Evolutionary conservation across 352 stramenopile genomes (phyloP), one percentile per base, ranked within the genome.

Genomic region (Elongisporangium prolatum): DNA sequence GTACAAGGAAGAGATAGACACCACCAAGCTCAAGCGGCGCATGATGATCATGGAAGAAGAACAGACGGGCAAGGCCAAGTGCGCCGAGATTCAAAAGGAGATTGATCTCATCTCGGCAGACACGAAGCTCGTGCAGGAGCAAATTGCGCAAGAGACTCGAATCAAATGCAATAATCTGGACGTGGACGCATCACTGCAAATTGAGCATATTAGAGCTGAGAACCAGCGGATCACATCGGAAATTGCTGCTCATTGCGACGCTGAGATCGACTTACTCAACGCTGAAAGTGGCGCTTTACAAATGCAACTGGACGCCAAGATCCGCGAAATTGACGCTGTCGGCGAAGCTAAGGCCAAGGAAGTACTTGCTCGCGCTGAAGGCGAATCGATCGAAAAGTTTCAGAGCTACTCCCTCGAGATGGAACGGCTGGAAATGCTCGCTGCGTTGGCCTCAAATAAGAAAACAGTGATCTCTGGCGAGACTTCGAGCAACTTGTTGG

Each of bases 1-100:
- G 25, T 79, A 80, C 65, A 78, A 79, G 59, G 73, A 84, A 44
- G 72, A 77, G 59, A 73, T 81, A 44, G 69, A 84, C 50, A 79
- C 72, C 52, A 79, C 71, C 47, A 82, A 87, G 38, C 60, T 88
- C 34, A 68, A 77, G 50, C 76, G 79, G 44, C 57, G 51, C 16
- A 77, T 84, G 71, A 76, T 78, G 63, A 64, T 65, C 16, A 81
- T 79, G 57, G 76, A 94, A 52, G 78, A 89, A 53, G 71, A 81
- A n/a, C 77, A 89, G 65, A 86, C 74, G 0, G 71, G 69, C 9
- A 80, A 78, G 48, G 69, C 70, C 17, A 74, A 75, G 47, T 80
- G 69, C 21, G 74, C 74, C 17, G 74, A 84, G 54, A 79, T 80
- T 21, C 71, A 72, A 50, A 80, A 84, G 50, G 71, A 70, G 16